These are phyloP conservation scores for Arthrobotrys sphaeroides DNA, from an alignment of 2,329 filamentous ascomycete species.

Conservation along the genomic window DNA sequence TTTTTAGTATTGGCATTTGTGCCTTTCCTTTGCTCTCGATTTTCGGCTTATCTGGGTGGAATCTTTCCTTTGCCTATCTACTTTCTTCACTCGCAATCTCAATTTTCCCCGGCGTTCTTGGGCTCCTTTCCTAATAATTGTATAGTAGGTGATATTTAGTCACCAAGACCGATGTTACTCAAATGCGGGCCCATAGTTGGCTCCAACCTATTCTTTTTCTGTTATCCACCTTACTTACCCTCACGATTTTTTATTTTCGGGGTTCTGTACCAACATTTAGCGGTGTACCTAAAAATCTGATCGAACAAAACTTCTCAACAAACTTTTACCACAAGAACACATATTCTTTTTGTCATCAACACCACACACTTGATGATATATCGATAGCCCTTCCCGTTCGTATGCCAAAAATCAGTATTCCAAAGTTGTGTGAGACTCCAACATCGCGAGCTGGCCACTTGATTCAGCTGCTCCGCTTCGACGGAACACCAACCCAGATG, in stretches of 20 bases:
- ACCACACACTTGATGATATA: background rate
- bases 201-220: background rate
- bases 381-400: too few species aligned
- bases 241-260: constrained; percentile 6
- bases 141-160: constrained; percentile 35
- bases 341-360: constrained; percentile 10
- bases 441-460: constrained; percentile 14
- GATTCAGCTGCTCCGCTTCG: background rate
- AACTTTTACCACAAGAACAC: constrained; percentile 1
- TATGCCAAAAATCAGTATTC: background rate
- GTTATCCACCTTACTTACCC: background rate
- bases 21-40: background rate
- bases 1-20: constrained; percentile 4
- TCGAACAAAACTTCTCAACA: constrained; percentile 3
- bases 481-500: constrained; percentile 18
- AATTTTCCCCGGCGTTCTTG: constrained; percentile 20
- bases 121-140: constrained; percentile 15
- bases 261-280: constrained; percentile 29
- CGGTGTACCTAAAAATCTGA: constrained; percentile 22
- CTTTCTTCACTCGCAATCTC: constrained; percentile 18
- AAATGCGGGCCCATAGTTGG: background rate
- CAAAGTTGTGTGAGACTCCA: constrained; percentile 35
- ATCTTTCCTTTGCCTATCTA: constrained; percentile 29
- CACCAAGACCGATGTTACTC: constrained; percentile 7
- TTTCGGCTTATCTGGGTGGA: constrained; percentile 11